These are phyloP conservation scores for Suhomyces kunorum DNA, from an alignment of 1,139 yeast species.

Conservation along the genomic window DNA sequence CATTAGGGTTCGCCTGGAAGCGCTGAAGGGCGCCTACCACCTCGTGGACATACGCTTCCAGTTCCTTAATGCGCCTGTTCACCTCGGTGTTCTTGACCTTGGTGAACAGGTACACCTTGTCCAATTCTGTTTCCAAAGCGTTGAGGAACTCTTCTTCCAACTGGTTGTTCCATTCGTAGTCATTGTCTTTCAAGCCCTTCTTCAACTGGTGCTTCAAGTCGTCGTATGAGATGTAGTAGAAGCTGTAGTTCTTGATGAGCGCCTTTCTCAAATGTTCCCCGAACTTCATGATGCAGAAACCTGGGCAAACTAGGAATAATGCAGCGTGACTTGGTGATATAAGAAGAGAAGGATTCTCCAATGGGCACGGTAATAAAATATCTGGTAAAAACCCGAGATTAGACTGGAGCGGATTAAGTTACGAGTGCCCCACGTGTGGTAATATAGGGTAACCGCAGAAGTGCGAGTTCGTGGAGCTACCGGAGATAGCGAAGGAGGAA, in stretches of 20 bases:
- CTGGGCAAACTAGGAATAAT: background rate
- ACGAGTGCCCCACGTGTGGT: constrained; percentile 11
- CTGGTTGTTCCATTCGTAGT: constrained; percentile 66
- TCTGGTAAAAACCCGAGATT: constrained; percentile 1
- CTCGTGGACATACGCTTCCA: constrained; percentile 65
- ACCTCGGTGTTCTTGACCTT: constrained; percentile 85
- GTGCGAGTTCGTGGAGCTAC: constrained; percentile 5
- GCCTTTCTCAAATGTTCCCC: constrained; percentile 77
- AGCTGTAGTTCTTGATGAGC: constrained; percentile 79
- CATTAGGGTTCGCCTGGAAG: constrained; percentile 18
- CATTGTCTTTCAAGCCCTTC: constrained; percentile 58
- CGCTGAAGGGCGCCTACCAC: constrained; percentile 51
- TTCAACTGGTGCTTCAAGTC: constrained; percentile 82
- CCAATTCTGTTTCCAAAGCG: constrained; percentile 75
- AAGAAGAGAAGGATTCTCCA: background rate
- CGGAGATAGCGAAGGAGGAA: constrained; percentile 2
- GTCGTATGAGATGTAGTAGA: constrained; percentile 87
- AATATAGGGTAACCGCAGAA: constrained; percentile 3
- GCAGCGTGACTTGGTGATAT: constrained; percentile 1
- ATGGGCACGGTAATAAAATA: constrained; percentile 2
- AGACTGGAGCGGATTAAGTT: constrained; percentile 3
- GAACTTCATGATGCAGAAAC: constrained; percentile 53
- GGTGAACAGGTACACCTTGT: constrained; percentile 88
- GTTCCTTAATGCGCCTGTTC: constrained; percentile 75
- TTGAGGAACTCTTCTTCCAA: constrained; percentile 80